A percentile compares a stretch with the other conserved stretches of the same genome.
phyloP scores from a whole-genome alignment of 2,329 filamentous ascomycete genomes.

The Microsporum audouinii region DNA sequence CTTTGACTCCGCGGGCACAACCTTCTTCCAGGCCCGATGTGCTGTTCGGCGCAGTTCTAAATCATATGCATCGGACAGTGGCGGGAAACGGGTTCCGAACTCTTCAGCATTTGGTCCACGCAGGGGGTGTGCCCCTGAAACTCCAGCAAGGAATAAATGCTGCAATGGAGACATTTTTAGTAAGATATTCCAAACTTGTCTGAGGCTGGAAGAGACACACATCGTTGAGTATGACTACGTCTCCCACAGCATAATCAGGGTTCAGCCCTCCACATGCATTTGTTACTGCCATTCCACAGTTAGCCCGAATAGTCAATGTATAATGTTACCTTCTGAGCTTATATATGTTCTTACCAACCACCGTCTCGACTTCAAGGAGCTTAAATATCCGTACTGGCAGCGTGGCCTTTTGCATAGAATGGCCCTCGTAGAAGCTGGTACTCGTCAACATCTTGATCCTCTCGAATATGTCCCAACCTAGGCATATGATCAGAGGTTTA shows the following conservation, averaged over 20 bases:
- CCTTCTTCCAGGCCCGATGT: conserved; percentile 46
- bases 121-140: conserved; percentile 50
- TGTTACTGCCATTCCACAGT: conserved; percentile 38
- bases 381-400: conserved; percentile 56
- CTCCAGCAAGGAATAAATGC: conserved; percentile 53
- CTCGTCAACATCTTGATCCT: not conserved
- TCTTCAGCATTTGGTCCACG: conserved; percentile 52
- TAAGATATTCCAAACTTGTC: conserved; percentile 12
- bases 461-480: not conserved
- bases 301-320: conserved; percentile 1
- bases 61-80: conserved; percentile 56
- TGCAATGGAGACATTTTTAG: conserved; percentile 21
- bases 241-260: conserved; percentile 51
- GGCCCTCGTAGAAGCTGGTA: conserved; percentile 54
- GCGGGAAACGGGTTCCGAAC: conserved; percentile 52
- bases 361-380: conserved; percentile 47
- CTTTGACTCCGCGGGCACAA: conserved; percentile 35
- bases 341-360: conserved; percentile 39
- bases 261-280: conserved; percentile 58
- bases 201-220: conserved; percentile 28
- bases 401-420: conserved; percentile 50
- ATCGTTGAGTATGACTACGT: conserved; percentile 55
- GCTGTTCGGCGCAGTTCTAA: conserved; percentile 47
- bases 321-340: not conserved
- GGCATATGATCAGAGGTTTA: not conserved